Evolutionary conservation across 768 basidiomycete genomes (phyloP), one percentile per base, ranked within the genome.

Genomic region (Hygrophorus pudorinus): DNA sequence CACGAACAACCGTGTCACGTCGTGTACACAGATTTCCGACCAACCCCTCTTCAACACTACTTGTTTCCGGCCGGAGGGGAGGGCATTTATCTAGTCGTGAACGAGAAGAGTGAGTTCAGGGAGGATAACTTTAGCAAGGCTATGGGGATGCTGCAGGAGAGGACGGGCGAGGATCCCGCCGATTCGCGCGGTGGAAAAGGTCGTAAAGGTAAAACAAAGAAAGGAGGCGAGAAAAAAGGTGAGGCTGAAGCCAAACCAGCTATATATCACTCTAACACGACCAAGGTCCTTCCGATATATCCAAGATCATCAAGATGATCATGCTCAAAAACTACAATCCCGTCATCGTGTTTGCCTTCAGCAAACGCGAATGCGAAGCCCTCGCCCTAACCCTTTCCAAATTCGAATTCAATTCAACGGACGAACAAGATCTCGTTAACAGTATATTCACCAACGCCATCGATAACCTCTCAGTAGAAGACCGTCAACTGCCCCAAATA

Each of bases 1-100:
- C 96, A 98, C 56, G 85, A 93, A 48, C 96, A 98, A 55, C 94
- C 96, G 0, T 98, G 96, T 62, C 96, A 99, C 58, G 90, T 99
- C 59, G 93, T 99, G 32, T 99, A 98, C 62, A 99, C 96, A 48
- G 92, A 99, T 65, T 98, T 97, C 68, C 83, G 96, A 29, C 96
- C 96, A 1, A 99, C 96, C 1, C 96, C 96, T 1, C 67, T 99
- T 6, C 96, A 98, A 57, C 96, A 99, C 55, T 99, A 98, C 60
- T 79, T 99, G 44, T 99, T 98, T 67, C 96, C 96, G 1, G 80
- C 85, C 3, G 94, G 94, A 6, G 92, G 89, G 1, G 92, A 98
- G 51, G 96, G 96, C 7, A 97, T 99, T 35, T 96, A 91, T 59
- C 70, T 99, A 2, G 96, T 99, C 1, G 89, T 99, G n/a, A 97